Base-by-base conservation (phyloP, 1,284 basidiomycete species). In the Sparassis latifolia region DNA sequence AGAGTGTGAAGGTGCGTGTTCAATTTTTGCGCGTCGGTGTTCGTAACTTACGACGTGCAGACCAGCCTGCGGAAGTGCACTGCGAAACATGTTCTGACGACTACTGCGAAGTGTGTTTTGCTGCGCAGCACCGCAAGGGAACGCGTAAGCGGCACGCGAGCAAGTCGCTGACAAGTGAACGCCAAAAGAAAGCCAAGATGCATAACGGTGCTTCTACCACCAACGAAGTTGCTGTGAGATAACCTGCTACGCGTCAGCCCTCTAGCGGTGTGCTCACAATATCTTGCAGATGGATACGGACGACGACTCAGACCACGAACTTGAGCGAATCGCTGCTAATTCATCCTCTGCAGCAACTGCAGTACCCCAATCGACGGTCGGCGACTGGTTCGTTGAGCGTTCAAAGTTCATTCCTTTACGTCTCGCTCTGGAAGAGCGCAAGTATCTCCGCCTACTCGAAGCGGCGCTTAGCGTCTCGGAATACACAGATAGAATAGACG, bases 401-500 rank as follows among this genome's bases (percentile, higher is more conserved):
- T 70, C 86, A 12, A 86, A 84, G 64, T 86, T 72, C 66, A 89
- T 90, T 50, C 88, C 88, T 2, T 64, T 91, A 27, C 86, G 88
- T 28, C 73, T 91, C 29, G 82, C 81, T 0, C 69, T 88, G 33
- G 58, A 61, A 39, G 88, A 91, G 66, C 83, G 89, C 53, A 91
- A 91, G 66, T 86, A 74, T 63, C 80, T 91, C 47, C 83, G 88
- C 30, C 76, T 91, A 4, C 74, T 91, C 43, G 89, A 91, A 52
- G 87, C 87, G 4, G 88, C 89, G 2, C 75, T 89, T 33, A 79
- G 77, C 45, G 88, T 90, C 28, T 88, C 84, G 5, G 89, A 91
- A 64, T 91, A 90, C 62, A 91, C 88, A 32, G 88, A 91, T 73
- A 88, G 87, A 63, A 88, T 89, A 38, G 87, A 90, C 66, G 86